A percentile compares a stretch with the other conserved stretches of the same genome.
Conservation (phyloP, 495 filamentous ascomycete species). For the Aspergillus coremiiformis region DNA sequence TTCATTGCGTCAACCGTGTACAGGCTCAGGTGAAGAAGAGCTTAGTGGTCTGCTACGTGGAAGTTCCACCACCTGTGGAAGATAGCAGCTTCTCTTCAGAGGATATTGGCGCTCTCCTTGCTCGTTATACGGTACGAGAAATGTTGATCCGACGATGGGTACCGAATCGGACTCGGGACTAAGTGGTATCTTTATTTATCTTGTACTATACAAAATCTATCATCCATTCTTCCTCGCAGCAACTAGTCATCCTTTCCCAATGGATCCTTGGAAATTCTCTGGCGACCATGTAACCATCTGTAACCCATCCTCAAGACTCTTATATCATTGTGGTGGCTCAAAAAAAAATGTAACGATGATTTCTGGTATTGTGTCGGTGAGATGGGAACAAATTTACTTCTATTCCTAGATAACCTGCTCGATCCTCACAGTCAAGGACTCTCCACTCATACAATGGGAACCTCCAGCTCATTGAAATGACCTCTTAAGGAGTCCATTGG, state of each 20-base stretch:
- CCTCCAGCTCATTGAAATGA: too few relatives aligned
- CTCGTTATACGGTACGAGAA: slow-evolving; percentile 73
- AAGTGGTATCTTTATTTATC: slow-evolving; percentile 7
- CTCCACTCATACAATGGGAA: too few relatives aligned
- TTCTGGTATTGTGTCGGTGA: too few relatives aligned
- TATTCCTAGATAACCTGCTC: too few relatives aligned
- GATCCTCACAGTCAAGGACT: too few relatives aligned
- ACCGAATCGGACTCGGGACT: slow-evolving; percentile 70
- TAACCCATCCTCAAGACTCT: neutral
- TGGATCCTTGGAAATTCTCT: neutral
- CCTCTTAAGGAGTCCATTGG: too few relatives aligned
- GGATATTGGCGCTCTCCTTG: slow-evolving; percentile 56
- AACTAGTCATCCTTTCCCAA: neutral
- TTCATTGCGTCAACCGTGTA: slow-evolving; percentile 88
- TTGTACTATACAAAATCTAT: neutral
- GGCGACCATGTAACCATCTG: slow-evolving; percentile 6
- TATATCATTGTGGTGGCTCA: neutral
- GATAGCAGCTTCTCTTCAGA: slow-evolving; percentile 9
- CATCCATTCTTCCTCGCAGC: neutral
- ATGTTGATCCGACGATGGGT: slow-evolving; percentile 75
- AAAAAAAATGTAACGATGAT: too few relatives aligned
- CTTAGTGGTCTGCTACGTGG: slow-evolving; percentile 80
- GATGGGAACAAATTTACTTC: too few relatives aligned
- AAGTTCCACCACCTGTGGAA: slow-evolving; percentile 67
- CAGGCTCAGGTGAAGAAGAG: slow-evolving; percentile 83